Conservation (phyloP, 257 asterid genomes). For the Nicotiana paniculata region DNA sequence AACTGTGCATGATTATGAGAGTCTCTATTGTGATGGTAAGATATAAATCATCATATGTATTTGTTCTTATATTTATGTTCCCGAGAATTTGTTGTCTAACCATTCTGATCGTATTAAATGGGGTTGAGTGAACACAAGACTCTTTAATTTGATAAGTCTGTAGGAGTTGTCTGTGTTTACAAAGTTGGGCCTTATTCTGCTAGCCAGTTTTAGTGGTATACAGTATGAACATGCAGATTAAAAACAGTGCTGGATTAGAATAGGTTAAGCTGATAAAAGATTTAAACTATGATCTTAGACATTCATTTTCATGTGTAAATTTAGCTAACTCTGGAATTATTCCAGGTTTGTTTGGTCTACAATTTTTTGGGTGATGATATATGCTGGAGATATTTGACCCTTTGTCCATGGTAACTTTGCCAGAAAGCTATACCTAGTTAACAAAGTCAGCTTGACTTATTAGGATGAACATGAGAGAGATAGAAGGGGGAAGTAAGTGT, state of each 20-base stretch:
- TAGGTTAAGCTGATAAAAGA: background rate
- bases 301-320: background rate
- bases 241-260: background rate
- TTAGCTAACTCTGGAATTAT: background rate
- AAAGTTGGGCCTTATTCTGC: background rate
- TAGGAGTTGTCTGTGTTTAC: background rate
- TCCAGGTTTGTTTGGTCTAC: too few relatives aligned
- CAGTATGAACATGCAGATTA: background rate
- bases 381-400: too few relatives aligned
- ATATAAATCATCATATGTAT: background rate
- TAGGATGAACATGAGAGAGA: background rate
- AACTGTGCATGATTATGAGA: conserved; percentile 86
- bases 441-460: background rate
- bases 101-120: background rate
- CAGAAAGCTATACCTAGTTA: background rate
- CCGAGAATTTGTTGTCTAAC: background rate
- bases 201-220: background rate
- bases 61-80: background rate
- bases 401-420: too few relatives aligned
- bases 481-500: background rate
- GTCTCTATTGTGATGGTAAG: conserved; percentile 57
- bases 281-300: background rate
- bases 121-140: background rate
- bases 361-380: too few relatives aligned
- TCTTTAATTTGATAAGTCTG: background rate